Evolutionary conservation across 176 grass and related monocot species (phyloP).

Genomic region (Urochloa ruziziensis): DNA sequence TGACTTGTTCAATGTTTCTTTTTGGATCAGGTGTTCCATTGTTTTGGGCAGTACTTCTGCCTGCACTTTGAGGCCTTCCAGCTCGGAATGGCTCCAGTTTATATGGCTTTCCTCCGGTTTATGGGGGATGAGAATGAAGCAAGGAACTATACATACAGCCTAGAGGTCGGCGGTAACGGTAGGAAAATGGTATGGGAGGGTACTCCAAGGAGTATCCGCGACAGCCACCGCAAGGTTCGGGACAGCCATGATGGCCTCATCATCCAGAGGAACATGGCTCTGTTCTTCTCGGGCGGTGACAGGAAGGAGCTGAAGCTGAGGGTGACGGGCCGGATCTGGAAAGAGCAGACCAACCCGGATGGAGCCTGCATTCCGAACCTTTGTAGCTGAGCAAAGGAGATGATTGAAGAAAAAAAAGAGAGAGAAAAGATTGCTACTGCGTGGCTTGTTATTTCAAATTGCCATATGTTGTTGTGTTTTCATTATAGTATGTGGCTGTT

Average conservation of each 20-base stretch:
- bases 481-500: constrained; percentile 22
- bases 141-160: constrained; percentile 77
- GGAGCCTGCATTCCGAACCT: constrained; percentile 72
- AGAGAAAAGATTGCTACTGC: constrained; percentile 29
- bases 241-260: constrained; percentile 90
- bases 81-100: constrained; percentile 79
- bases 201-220: constrained; percentile 79
- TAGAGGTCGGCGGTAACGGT: constrained; percentile 73
- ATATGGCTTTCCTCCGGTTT: constrained; percentile 90
- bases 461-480: constrained; percentile 27
- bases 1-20: background rate
- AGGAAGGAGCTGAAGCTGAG: constrained; percentile 75
- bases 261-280: constrained; percentile 84
- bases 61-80: constrained; percentile 92
- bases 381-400: constrained; percentile 52
- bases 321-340: constrained; percentile 73
- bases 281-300: constrained; percentile 77
- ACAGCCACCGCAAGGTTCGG: constrained; percentile 77
- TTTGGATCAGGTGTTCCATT: constrained; percentile 73
- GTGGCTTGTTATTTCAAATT: constrained; percentile 44
- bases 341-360: constrained; percentile 65
- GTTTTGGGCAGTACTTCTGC: constrained; percentile 91
- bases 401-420: background rate
- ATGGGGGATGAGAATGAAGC: constrained; percentile 93
- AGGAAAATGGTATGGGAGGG: constrained; percentile 90